Base-by-base conservation (phyloP, 768 basidiomycete genomes). In the Tricholomella constricta region DNA sequence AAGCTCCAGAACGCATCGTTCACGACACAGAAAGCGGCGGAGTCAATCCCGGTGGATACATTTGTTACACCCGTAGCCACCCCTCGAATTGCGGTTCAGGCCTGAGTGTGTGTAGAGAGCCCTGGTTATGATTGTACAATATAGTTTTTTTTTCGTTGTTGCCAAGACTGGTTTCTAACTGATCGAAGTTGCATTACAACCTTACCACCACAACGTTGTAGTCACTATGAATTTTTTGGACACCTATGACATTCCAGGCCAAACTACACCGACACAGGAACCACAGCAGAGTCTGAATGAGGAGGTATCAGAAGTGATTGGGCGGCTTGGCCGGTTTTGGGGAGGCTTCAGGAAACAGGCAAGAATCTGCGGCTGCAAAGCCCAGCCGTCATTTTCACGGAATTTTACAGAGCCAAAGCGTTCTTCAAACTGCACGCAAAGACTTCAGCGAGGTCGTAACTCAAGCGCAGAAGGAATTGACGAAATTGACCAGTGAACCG, bases 301-400 rank as follows among this genome's bases (percentile, higher is more conserved):
- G 63, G 94, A 97, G 68, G 91, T 97, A 12, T 80, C 80, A 2
- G 88, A 96, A 62, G 94, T 94, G 20, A 83, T 95, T 36, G 90
- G 90, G n/a, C 88, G 91, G 62, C 74, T 96, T 11, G 85, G 86
- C 25, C 78, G 87, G 46, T 86, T 94, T 65, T 97, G 94, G 94
- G 92, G 92, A 40, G 89, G 91, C 26, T 89, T 95, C 64, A 83
- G 85, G 75, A 90, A 88, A 68, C 93, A 94, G 85, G 93, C 85
- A 60, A 58, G 83, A 63, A 44, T 31, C 34, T 41, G 14, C 14
- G 17, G 23, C 38, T 37, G 8, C 26, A 38, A 15, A 32, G 7
- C 10, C 37, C 31, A 22, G 19, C 6, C 11, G 3, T 45, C 22
- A 14, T 54, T 53, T 35, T 38, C 44, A 50, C 40, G 22, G 43